Base-by-base conservation (phyloP, 495 filamentous ascomycete genomes). In the Filosporella fistucella region DNA sequence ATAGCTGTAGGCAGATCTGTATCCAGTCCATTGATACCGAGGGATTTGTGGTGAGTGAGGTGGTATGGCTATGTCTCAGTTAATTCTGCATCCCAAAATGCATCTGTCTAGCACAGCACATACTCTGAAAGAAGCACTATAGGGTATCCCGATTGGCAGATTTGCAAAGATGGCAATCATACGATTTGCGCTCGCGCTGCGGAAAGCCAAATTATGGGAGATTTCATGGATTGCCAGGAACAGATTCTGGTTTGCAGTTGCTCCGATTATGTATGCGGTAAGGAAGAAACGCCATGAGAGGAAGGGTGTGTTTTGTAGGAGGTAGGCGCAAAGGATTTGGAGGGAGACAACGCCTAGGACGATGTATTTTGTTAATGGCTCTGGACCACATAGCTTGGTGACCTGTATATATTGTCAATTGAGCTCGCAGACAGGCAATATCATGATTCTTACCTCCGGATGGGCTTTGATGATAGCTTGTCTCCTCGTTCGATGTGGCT, bases 191-290 rank as follows among this genome's bases (percentile, higher is more conserved):
- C 83, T 58, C n/a, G 90, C 79, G 8, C 84, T 90, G 32, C 80
- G 76, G 78, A 96, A 97, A 13, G 93, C 94, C 30, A 99, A 77
- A 55, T 97, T 99, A 69, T 99, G 94, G 17, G 88, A 93, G 64
- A 99, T 97, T 68, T 99, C 94, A 68, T 99, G 94, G 60, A 99
- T 99, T 38, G 94, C 90, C 9, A 99, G 81, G 74, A 99, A 99
- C 23, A 96, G 78, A 67, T 99, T 99, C 74, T 97, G 94, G 76
- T 97, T 99, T 30, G 90, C 80, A 0, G 94, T 99, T 7, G 93
- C 94, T 47, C 94, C 94, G 52, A 99, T 78, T 49, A 95, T 68
- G 71, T 99, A 99, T 47, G 88, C 89, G 0, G 87, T 85, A 33
- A 85, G 73, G 68, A 95, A 80, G 76, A 91, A 96, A 17, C 68